Evolutionary conservation across 768 basidiomycete species (phyloP), one percentile per base, ranked within the genome.

Genomic region (Mrakia gelida): DNA sequence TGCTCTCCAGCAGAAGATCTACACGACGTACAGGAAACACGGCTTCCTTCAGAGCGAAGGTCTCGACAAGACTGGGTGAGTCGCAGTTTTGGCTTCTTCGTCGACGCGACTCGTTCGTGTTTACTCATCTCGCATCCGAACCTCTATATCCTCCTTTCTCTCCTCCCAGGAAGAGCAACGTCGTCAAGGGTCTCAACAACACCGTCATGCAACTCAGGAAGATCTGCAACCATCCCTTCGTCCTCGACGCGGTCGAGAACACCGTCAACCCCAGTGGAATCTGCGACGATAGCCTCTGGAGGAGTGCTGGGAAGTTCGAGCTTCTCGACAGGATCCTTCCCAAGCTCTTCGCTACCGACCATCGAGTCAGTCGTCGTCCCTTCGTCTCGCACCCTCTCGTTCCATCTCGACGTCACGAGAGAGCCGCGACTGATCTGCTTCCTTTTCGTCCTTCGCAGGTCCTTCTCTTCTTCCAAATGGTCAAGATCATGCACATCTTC

Each of bases 391-490:
- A 26, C 38, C 38, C 1, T 9, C 59, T 28, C 59, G 28, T 26
- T 26, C 3, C 16, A 54, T 2, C 16, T 16, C 13, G 52, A 54
- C 52, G 52, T 15, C 16, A 15, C 13, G 52, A 23, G 13, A 54
- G 59, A 59, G 5, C 26, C 26, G 26, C n/a, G 59, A n/a, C 26
- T 28, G 52, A 0, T 32, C 59, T 77, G 11, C n/a, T 16, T 41
- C 18, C 21, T 32, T 13, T 6, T 1, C 4, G 38, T 13, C 15
- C 56, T 75, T 9, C 13, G 0, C 80, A 94, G 92, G 93, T 96
- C 65, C 90, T 99, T 76, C 97, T 99, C 81, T 98, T 99, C 90
- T 98, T 98, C 91, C 97, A 99, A 85, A 98, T 98, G 97, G 98
- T 95, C 23, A 93, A 94, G 82, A 94, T 98, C 81, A 97, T 98